Conservation (phyloP, 768 basidiomycete species). For the Pluteus cervinus region DNA sequence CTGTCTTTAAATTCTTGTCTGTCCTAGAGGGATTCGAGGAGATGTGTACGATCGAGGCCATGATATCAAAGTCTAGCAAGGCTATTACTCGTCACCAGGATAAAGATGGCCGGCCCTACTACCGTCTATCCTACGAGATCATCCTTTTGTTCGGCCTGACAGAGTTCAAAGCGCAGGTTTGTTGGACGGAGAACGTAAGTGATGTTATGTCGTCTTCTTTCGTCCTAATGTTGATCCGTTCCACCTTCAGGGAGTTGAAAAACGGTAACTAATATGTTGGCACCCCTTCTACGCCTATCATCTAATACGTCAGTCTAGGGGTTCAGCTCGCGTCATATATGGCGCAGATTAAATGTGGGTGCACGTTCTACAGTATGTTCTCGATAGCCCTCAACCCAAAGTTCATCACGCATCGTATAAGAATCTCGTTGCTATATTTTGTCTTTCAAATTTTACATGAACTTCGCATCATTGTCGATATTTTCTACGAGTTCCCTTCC, state of each 20-base stretch:
- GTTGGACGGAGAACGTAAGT: slow-evolving; percentile 11
- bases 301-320: neutral
- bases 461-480: too few species aligned
- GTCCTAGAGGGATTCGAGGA: slow-evolving; percentile 6
- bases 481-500: too few species aligned
- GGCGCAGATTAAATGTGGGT: slow-evolving; percentile 1
- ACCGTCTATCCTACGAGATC: slow-evolving; percentile 12
- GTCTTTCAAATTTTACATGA: too few species aligned
- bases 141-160: slow-evolving; percentile 12
- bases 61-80: slow-evolving; percentile 8
- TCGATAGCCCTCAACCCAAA: too few species aligned
- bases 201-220: neutral
- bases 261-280: slow-evolving; percentile 3
- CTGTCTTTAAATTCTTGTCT: slow-evolving; percentile 14
- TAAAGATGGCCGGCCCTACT: slow-evolving; percentile 10
- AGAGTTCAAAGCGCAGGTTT: slow-evolving; percentile 13
- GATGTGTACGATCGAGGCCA: slow-evolving; percentile 10
- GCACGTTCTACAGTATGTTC: too few species aligned
- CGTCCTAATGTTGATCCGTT: too few species aligned
- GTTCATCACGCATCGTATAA: too few species aligned
- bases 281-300: neutral
- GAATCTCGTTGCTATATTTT: too few species aligned
- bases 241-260: too few species aligned
- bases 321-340: slow-evolving; percentile 5
- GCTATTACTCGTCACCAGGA: slow-evolving; percentile 1